These are phyloP conservation scores for Wickerhamiella infanticola DNA, from an alignment of 1,139 yeast species.

Conservation along the genomic window DNA sequence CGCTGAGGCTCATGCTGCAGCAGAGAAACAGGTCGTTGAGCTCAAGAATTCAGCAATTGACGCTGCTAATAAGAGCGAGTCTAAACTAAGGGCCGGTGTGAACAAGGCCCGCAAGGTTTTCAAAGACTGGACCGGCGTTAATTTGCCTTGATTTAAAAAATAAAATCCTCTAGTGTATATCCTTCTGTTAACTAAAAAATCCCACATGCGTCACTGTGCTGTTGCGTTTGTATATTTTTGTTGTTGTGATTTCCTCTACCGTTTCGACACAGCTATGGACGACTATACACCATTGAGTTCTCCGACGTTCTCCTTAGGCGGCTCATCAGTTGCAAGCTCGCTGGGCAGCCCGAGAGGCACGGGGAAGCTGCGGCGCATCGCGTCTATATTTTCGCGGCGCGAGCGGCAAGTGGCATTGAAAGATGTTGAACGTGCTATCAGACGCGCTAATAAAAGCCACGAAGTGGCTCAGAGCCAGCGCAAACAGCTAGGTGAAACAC, in stretches of 20 bases:
- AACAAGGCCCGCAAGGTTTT: neutral
- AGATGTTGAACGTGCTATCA: neutral
- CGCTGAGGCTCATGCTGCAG: slow-evolving; percentile 46
- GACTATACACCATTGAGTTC: neutral
- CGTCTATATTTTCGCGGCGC: neutral
- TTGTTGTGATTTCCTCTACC: too few species aligned
- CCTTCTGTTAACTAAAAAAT: too few species aligned
- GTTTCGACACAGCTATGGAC: neutral
- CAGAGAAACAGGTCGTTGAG: slow-evolving; percentile 17
- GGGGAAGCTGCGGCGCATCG: neutral
- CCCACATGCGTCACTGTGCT: too few species aligned
- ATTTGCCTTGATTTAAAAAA: neutral
- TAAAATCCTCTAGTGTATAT: too few species aligned
- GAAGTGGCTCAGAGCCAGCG: neutral
- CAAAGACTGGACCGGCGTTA: slow-evolving; percentile 1
- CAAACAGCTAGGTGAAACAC: neutral
- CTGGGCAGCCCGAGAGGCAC: neutral
- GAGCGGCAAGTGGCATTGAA: neutral
- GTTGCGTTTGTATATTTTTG: too few species aligned
- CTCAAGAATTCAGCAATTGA: slow-evolving; percentile 13
- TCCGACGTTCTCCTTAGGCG: neutral
- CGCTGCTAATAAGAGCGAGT: neutral
- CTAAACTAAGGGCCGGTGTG: neutral
- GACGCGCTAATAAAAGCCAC: neutral
- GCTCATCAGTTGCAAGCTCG: neutral